Base-by-base conservation (phyloP, 768 basidiomycete species). In the Boletus barrowsii region DNA sequence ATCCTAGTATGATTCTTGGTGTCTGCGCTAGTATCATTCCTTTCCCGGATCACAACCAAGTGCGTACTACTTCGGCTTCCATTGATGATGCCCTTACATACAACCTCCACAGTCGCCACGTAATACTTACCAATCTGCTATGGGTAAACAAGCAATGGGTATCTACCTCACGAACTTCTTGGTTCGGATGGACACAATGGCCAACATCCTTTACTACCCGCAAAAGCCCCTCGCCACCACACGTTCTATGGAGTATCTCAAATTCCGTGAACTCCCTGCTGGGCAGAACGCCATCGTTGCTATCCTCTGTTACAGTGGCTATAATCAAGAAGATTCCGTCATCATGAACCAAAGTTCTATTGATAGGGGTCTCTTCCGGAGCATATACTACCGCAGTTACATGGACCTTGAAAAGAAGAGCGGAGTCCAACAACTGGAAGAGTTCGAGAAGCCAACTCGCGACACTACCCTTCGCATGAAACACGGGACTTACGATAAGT, bases 121-220 rank as follows among this genome's bases (percentile, higher is more conserved):
- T 84, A 99, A 99, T 69, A 99, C 96, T 5, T 99, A 99, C 68
- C 96, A 99, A 76, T 98, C 96, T 42, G 96, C 96, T 49, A 99
- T 99, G 96, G 97, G 97, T 63, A 99, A 99, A 76, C 96, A 99
- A 83, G 96, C 96, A 11, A 99, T 99, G 96, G 96, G 97, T 47
- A 93, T 98, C 61, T 97, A 90, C 74, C 81, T 98, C 35, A 98
- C 96, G 35, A 99, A 98, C 73, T 99, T 96, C 80, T 83, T 97
- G 62, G 89, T 98, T 62, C 93, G 96, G 50, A 96, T 98, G 93
- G 96, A 99, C 71, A 99, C 97, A 10, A 98, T 98, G 96, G 93
- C 96, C 62, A 99, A 99, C 67, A 97, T 99, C 59, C 81, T 99
- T 42, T 99, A 97, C 73, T 99, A 99, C 70, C 96, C 96, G 26